Conservation (phyloP, 768 basidiomycete species). For the Leccinellum luteum region DNA sequence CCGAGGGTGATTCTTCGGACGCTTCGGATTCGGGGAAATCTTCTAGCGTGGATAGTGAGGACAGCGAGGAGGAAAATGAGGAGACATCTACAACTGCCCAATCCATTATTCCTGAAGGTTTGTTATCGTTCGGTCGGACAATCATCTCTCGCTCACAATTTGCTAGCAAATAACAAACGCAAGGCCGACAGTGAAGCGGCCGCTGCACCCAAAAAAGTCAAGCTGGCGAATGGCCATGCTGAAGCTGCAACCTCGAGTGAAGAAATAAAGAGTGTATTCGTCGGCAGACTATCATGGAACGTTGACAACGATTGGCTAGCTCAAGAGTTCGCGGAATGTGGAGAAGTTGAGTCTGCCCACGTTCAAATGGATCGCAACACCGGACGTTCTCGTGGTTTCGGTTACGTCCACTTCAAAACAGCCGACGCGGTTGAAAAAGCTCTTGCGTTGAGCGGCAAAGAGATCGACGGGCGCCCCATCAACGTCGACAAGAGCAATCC, state of each 20-base stretch:
- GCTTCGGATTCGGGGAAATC: conserved; percentile 11
- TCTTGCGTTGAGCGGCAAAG: conserved; percentile 73
- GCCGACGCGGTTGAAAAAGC: conserved; percentile 77
- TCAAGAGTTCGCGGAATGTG: conserved; percentile 84
- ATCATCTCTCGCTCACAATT: conserved; percentile 3
- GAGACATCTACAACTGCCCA: conserved; percentile 39
- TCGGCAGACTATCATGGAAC: conserved; percentile 93
- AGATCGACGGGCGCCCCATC: conserved; percentile 89
- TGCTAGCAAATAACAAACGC: conserved; percentile 55
- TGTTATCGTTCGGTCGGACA: conserved; percentile 4
- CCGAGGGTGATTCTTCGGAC: conserved; percentile 9
- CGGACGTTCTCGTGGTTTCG: conserved; percentile 83
- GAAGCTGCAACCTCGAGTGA: conserved; percentile 35
- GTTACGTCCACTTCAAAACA: conserved; percentile 76
- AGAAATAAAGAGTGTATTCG: conserved; percentile 75
- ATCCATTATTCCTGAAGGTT: conserved; percentile 40
- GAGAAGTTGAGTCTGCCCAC: conserved; percentile 86
- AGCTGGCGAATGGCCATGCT: conserved; percentile 56
- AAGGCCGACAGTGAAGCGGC: conserved; percentile 68
- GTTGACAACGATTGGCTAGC: conserved; percentile 95
- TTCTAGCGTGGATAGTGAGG: conserved; percentile 2
- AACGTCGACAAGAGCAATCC: conserved; percentile 81
- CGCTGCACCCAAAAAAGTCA: conserved; percentile 76
- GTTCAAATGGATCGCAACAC: conserved; percentile 82
- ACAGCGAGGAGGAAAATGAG: conserved; percentile 4